phyloP scores from a whole-genome alignment of 306 rosid genomes.

The Cajanus cajan region DNA sequence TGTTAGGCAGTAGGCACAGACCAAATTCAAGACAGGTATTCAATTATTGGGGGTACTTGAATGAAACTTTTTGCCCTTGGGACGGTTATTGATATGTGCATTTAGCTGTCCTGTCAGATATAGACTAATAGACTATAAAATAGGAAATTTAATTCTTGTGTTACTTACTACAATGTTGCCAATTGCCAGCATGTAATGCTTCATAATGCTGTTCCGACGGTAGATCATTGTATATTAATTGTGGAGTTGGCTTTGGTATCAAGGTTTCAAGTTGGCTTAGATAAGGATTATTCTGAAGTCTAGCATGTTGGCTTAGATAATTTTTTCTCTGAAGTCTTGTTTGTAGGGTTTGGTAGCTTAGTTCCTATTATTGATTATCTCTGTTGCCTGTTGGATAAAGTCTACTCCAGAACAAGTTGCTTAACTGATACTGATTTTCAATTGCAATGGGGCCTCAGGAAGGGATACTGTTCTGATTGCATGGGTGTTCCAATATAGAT shows the following conservation, averaged over 20 bases:
- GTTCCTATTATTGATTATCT: constrained; percentile 18
- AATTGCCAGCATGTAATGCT: neutral
- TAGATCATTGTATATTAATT: neutral
- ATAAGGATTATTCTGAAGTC: neutral
- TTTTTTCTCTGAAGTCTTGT: neutral
- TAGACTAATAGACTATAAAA: neutral
- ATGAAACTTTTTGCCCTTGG: neutral
- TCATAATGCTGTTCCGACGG: neutral
- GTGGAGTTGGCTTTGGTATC: constrained; percentile 1
- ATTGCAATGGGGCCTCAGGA: constrained; percentile 9
- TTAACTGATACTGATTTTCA: constrained; percentile 22
- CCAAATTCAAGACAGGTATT: neutral
- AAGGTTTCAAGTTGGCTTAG: neutral
- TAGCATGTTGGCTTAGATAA: neutral
- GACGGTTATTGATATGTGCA: neutral
- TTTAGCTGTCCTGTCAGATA: neutral
- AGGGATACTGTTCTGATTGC: constrained; percentile 5
- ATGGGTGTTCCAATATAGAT: constrained; percentile 7
- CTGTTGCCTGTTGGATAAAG: constrained; percentile 8
- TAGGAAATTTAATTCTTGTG: neutral
- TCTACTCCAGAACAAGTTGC: constrained; percentile 13
- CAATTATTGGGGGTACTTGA: neutral
- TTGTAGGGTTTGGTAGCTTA: constrained; percentile 6
- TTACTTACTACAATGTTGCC: neutral
- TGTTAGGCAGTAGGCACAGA: neutral